A percentile compares a stretch with the other conserved stretches of the same genome.
phyloP scores from a whole-genome alignment of 2,329 filamentous ascomycete genomes.

The Hypoxylon sp. region DNA sequence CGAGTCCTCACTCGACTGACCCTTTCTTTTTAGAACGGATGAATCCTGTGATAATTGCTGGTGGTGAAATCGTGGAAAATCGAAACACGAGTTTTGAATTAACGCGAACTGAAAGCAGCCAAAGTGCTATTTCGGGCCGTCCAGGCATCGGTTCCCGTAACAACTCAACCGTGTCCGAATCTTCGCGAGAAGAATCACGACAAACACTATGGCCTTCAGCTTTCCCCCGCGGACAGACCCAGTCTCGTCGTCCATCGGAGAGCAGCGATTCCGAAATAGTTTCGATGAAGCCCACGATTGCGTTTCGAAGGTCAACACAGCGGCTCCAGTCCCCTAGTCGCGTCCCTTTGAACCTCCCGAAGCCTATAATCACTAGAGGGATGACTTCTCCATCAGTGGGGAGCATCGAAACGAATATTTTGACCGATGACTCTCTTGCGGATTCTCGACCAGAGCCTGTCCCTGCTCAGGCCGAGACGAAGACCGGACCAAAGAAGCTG shows the following conservation, averaged over 20 bases:
- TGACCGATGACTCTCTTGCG: conserved; percentile 69
- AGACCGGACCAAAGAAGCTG: conserved; percentile 65
- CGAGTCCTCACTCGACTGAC: conserved; percentile 63
- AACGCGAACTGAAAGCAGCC: conserved; percentile 65
- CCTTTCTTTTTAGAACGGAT: conserved; percentile 73
- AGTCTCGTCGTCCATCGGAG: conserved; percentile 66
- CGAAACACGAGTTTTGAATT: conserved; percentile 68
- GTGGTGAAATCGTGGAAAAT: conserved; percentile 74
- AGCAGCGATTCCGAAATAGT: conserved; percentile 69
- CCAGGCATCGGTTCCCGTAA: conserved; percentile 62
- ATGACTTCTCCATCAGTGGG: conserved; percentile 65
- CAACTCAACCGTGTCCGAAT: conserved; percentile 59
- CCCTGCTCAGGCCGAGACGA: conserved; percentile 52
- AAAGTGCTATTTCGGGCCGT: conserved; percentile 60
- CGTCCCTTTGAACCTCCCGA: conserved; percentile 64
- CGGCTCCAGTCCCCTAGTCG: conserved; percentile 63
- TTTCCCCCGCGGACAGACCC: conserved; percentile 58
- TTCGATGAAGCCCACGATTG: conserved; percentile 66
- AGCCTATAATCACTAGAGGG: conserved; percentile 65
- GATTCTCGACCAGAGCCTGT: conserved; percentile 58
- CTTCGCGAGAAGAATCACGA: conserved; percentile 59
- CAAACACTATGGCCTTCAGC: conserved; percentile 69
- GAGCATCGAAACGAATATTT: conserved; percentile 70
- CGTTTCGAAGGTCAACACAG: conserved; percentile 69
- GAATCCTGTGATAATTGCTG: conserved; percentile 76